phyloP scores from a whole-genome alignment of 257 asterid genomes.

The Solanum piurae region DNA sequence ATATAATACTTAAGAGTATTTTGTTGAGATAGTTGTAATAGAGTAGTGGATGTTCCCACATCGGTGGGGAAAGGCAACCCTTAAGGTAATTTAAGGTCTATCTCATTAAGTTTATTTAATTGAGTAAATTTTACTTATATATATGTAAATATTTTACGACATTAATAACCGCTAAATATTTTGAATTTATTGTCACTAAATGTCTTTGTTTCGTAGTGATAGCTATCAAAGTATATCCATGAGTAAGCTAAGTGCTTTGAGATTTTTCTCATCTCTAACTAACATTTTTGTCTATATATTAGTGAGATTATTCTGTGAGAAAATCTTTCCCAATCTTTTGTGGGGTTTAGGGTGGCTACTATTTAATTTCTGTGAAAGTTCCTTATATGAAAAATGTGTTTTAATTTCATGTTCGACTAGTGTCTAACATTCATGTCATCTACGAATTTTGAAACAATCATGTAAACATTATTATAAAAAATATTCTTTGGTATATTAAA shows the following conservation, averaged over 20 bases:
- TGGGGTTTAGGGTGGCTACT: neutral
- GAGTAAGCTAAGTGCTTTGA: neutral
- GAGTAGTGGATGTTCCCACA: too few species aligned
- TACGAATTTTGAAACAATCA: neutral
- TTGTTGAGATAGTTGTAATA: too few species aligned
- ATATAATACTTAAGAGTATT: too few species aligned
- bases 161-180: too few species aligned
- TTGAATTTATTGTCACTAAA: too few species aligned
- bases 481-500: neutral
- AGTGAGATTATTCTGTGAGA: neutral
- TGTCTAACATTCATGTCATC: neutral
- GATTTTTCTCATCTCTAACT: neutral
- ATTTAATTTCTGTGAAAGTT: neutral
- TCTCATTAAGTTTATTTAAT: too few species aligned
- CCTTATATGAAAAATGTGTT: neutral
- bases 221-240: neutral
- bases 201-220: too few species aligned
- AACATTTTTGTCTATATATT: neutral
- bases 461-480: neutral
- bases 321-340: neutral
- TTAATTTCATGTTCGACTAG: neutral
- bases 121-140: too few species aligned
- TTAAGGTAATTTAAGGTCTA: too few species aligned
- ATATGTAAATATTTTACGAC: too few species aligned
- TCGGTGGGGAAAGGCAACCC: too few species aligned